Percentiles rank a stretch among this genome's conserved stretches.
These are phyloP conservation scores for Cydonia oblonga DNA, from an alignment of 331 rosid genomes.

Conservation along the genomic window DNA sequence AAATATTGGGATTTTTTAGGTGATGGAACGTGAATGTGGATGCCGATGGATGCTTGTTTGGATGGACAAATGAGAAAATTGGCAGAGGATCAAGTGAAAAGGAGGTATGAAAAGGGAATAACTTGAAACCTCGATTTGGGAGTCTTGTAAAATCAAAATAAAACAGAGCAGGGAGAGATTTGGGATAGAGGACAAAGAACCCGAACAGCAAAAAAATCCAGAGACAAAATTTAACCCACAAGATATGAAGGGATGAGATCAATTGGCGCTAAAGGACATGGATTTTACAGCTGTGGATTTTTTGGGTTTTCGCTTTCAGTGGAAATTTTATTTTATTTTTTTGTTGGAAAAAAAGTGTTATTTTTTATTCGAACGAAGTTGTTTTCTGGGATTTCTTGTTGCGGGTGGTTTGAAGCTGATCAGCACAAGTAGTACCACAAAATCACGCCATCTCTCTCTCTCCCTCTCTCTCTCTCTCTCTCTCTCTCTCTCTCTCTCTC, in stretches of 20 bases:
- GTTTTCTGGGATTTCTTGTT: constrained; percentile 31
- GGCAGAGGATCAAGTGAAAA: constrained; percentile 25
- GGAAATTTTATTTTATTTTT: background rate
- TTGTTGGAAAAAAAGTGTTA: background rate
- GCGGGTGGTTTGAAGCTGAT: constrained; percentile 3
- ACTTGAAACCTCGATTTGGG: constrained; percentile 29
- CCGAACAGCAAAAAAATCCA: constrained; percentile 25
- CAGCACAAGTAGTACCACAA: no score
- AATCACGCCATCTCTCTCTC: no score
- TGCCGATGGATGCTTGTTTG: constrained; percentile 35
- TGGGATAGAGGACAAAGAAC: constrained; percentile 30
- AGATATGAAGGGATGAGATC: constrained; percentile 2
- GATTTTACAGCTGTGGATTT: constrained; percentile 44
- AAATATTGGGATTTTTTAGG: constrained; percentile 23
- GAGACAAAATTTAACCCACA: constrained; percentile 7
- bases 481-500: no score
- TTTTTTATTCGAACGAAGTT: background rate
- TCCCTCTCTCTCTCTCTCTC: no score
- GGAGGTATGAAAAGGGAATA: constrained; percentile 27
- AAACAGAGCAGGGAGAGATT: background rate
- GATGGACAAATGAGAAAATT: constrained; percentile 51
- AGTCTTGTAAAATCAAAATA: constrained; percentile 14
- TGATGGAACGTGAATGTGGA: constrained; percentile 19
- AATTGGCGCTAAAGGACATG: constrained; percentile 28
- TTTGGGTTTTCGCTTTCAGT: constrained; percentile 21